phyloP scores from a whole-genome alignment of 208 protist species.

The Trichomonas vaginalis region DNA sequence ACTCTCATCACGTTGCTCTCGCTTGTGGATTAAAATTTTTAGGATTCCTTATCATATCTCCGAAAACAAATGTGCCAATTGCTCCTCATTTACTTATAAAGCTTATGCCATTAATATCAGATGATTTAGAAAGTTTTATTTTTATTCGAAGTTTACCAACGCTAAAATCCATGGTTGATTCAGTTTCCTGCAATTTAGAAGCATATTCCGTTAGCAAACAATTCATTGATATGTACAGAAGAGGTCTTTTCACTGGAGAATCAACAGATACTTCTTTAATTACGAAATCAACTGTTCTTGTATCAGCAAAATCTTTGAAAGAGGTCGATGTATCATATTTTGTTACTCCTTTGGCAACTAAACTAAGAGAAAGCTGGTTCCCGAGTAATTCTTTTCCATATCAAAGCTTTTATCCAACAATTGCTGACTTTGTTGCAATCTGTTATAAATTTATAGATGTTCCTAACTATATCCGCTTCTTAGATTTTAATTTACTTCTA shows the following conservation, averaged over 20 bases:
- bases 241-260: neutral
- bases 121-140: neutral
- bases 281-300: neutral
- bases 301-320: neutral
- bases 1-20: neutral
- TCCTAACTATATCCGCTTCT: neutral
- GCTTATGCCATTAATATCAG: neutral
- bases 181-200: neutral
- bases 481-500: neutral
- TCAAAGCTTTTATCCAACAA: neutral
- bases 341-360: neutral
- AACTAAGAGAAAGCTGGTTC: neutral
- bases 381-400: neutral
- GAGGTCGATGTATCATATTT: neutral
- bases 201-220: neutral
- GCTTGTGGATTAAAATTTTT: neutral
- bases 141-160: neutral
- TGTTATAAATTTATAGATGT: neutral
- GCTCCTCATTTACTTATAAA: neutral
- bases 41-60: neutral
- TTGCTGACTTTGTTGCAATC: neutral
- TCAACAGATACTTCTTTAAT: neutral
- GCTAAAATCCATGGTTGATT: neutral
- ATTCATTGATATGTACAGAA: neutral
- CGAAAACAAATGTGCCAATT: neutral